Percentiles rank a stretch among this genome's conserved stretches.
These are phyloP conservation scores for Cydonia oblonga DNA, from an alignment of 331 rosid genomes.

Conservation along the genomic window DNA sequence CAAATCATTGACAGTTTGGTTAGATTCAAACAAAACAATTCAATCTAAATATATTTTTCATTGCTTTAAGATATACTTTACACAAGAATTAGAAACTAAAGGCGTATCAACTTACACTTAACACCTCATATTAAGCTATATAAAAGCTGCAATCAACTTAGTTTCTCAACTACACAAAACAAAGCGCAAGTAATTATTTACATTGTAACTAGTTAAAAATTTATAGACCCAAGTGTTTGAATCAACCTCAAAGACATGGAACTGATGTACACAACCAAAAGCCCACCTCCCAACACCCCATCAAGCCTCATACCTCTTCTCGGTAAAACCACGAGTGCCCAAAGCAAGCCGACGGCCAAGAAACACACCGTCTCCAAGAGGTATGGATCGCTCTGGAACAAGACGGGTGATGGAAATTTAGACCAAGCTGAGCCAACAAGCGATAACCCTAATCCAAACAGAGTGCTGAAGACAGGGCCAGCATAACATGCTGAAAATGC, in stretches of 20 bases:
- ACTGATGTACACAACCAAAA: constrained; percentile 40
- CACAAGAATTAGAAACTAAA: too few species aligned
- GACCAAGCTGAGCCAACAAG: constrained; percentile 49
- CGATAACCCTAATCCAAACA: constrained; percentile 74
- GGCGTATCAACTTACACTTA: not conserved
- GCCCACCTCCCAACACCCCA: constrained; percentile 56
- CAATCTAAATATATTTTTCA: not conserved
- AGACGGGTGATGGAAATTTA: constrained; percentile 41
- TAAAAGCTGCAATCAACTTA: not conserved
- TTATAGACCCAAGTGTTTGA: constrained; percentile 18
- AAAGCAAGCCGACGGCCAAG: constrained; percentile 51
- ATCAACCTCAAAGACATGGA: constrained; percentile 46
- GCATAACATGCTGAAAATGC: constrained; percentile 94
- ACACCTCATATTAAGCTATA: not conserved
- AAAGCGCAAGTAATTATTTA: not conserved
- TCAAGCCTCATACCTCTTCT: constrained; percentile 55
- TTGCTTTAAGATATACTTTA: too few species aligned
- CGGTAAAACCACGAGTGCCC: constrained; percentile 70
- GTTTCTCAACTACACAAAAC: not conserved
- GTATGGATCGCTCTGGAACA: constrained; percentile 46
- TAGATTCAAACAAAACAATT: not conserved
- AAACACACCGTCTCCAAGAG: constrained; percentile 56
- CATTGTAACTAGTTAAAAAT: not conserved
- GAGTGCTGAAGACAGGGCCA: constrained; percentile 73
- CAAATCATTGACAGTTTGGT: not conserved